Base-by-base conservation (phyloP, 768 basidiomycete species). In the Boletellus ananiceps region DNA sequence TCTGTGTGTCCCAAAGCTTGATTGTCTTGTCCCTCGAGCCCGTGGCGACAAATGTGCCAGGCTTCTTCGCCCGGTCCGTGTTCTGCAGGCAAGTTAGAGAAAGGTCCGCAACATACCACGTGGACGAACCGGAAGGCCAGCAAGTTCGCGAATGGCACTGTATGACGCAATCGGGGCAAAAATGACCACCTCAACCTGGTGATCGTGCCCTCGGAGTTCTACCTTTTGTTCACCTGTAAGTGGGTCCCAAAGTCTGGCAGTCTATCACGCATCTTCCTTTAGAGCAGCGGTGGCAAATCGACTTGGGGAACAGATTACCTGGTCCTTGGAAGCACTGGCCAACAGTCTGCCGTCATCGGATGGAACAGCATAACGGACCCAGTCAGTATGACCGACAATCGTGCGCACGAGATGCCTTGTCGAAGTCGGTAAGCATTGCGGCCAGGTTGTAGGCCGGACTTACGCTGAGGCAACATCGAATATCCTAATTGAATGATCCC, bases 21-120 rank as follows among this genome's bases (percentile, higher is more conserved):
- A 96, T 89, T 5, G 82, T 83, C 75, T 92, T 95, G 71, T 97
- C 93, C 67, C 93, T 78, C 29, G 88, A 85, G 12, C 90, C 92
- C 13, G 90, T 93, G 9, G 83, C 83, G 8, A 88, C 75, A 63
- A 83, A 93, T 21, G 73, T 61, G 13, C 74, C 84, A 41, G 67
- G 76, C 49, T 68, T 77, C 65, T 75, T 82, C 36, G 57, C 63
- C 41, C 57, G 67, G 52, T 81, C 81, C 40, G 74, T 79, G 53
- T 75, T 76, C 80, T 83, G 49, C 41, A 40, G 8, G 27, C 34
- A 18, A 27, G 12, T 34, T 51, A 29, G 47, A 49, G 44, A 40
- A 33, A 31, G 37, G 12, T 40, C 15, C 44, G 48, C 21, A n/a
- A 51, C 29, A 19, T 36, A 27, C 16, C 27, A 46, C 27, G 27